These are phyloP conservation scores for Acacia crassicarpa DNA, from an alignment of 306 rosid genomes.

Conservation along the genomic window DNA sequence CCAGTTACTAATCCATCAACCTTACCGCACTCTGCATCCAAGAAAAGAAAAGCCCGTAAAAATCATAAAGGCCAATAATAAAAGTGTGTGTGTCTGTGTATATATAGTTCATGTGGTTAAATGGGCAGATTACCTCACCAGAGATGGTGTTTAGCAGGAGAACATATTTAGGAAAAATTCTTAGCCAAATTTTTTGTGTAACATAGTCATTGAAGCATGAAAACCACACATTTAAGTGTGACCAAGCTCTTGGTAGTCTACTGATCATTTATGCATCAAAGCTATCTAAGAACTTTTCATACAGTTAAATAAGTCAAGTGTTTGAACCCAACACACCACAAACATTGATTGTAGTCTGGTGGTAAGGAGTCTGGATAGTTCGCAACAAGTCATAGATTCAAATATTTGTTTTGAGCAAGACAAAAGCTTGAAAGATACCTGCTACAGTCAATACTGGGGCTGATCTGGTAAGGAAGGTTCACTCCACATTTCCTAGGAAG, in stretches of 20 bases:
- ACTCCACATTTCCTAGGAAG: constrained; percentile 50
- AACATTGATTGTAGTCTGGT: neutral
- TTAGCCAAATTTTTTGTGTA: neutral
- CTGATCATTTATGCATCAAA: neutral
- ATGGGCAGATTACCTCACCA: neutral
- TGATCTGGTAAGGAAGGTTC: constrained; percentile 67
- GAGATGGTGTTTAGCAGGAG: neutral
- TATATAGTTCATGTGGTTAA: neutral
- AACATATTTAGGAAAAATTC: neutral
- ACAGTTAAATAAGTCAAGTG: neutral
- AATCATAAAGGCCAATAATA: neutral
- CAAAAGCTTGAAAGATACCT: constrained; percentile 23
- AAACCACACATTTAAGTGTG: neutral
- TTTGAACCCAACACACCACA: neutral
- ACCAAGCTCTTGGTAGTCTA: neutral
- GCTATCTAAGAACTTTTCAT: neutral
- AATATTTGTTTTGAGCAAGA: neutral
- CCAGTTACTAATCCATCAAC: constrained; percentile 14
- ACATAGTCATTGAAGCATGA: neutral
- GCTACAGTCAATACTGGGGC: constrained; percentile 56
- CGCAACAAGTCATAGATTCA: neutral
- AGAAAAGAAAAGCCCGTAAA: neutral
- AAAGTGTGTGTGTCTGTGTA: neutral
- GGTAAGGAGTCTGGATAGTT: neutral
- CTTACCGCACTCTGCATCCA: constrained; percentile 45